Conservation (phyloP, 2,329 filamentous ascomycete species). For the Arthroderma sp. region DNA sequence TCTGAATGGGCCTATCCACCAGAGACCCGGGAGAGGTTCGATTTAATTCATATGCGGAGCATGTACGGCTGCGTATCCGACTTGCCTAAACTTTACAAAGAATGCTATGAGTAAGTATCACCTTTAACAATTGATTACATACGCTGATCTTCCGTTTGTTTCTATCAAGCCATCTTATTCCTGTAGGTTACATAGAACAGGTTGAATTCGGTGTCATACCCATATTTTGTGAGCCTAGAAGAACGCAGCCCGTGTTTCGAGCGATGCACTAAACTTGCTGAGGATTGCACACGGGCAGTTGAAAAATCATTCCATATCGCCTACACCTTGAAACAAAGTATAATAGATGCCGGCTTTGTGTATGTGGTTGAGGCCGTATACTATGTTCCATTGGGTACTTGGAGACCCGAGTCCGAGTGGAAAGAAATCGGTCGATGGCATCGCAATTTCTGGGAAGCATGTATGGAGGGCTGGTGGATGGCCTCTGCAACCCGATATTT, state of each 20-base stretch:
- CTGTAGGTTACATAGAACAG: conserved; percentile 23
- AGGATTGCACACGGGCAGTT: conserved; percentile 10
- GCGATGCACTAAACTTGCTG: conserved; percentile 10
- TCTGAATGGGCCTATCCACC: conserved; percentile 23
- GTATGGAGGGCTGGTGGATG: conserved; percentile 5
- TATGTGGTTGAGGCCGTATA: conserved; percentile 30
- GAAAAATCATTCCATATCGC: conserved; percentile 16
- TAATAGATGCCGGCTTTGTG: conserved; percentile 30
- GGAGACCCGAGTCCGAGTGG: conserved; percentile 21
- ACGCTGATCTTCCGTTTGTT: background rate
- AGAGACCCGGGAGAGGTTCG: conserved; percentile 22
- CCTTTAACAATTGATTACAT: background rate
- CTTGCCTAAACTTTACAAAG: conserved; percentile 22
- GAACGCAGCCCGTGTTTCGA: conserved; percentile 12
- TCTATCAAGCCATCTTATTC: conserved; percentile 17
- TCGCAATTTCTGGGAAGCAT: conserved; percentile 2
- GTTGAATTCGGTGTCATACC: conserved; percentile 15
- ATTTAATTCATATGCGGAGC: conserved; percentile 30
- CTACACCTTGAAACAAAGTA: conserved; percentile 15
- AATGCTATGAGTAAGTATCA: conserved; percentile 19
- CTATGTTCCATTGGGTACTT: conserved; percentile 31
- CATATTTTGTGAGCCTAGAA: conserved; percentile 13
- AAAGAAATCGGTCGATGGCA: conserved; percentile 3
- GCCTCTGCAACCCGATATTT: conserved; percentile 5
- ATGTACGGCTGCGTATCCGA: conserved; percentile 24